Base-by-base conservation (phyloP, 148 eudicot species). In the Drosera capensis region DNA sequence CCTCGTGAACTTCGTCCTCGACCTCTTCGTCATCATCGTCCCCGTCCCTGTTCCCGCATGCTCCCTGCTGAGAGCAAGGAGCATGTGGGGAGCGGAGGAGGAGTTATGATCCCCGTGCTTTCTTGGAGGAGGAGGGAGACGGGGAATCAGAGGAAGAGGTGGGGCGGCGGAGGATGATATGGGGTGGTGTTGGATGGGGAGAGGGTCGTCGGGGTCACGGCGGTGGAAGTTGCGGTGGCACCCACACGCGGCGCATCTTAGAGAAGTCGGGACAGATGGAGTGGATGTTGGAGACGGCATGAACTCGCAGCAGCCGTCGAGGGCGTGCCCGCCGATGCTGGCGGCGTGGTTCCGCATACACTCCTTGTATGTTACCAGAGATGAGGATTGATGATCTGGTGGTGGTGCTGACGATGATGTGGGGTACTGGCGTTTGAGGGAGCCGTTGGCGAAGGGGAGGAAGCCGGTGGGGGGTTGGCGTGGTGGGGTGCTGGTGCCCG, bases 211-310 rank as follows among this genome's bases (percentile, higher is more conserved):
- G 12, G 62, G 57, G 50, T 66, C 60, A 16, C 48, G 64, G 28
- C 72, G 72, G 59, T 71, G 72, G 63, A 71, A 71, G 60, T 64
- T 72, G 17, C 73, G 70, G 64, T 72, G 78, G 52, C 77, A 72
- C 19, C 71, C 73, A 12, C 73, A 72, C 1, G 73, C 72, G 7
- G 72, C 62, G 55, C 74, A 69, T 39, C 52, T 43, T 14, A 69
- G 34, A 2, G 55, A 51, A 15, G 35, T 24, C n/a, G 55, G 55
- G 34, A 37, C 55, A 13, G 26, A 14, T 11, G 55, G 24, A 15
- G 17, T 39, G 44, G 39, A 15, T 26, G 5, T 44, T 54, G 36
- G 55, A 16, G 42, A 52, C 6, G 25, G 58, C 20, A 59, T 60
- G 52, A 68, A 68, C 48, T 72, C 73, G 2, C 78, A 72, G 37